Base-by-base conservation (phyloP, 495 filamentous ascomycete genomes). In the Aspergillus egyptiacus region DNA sequence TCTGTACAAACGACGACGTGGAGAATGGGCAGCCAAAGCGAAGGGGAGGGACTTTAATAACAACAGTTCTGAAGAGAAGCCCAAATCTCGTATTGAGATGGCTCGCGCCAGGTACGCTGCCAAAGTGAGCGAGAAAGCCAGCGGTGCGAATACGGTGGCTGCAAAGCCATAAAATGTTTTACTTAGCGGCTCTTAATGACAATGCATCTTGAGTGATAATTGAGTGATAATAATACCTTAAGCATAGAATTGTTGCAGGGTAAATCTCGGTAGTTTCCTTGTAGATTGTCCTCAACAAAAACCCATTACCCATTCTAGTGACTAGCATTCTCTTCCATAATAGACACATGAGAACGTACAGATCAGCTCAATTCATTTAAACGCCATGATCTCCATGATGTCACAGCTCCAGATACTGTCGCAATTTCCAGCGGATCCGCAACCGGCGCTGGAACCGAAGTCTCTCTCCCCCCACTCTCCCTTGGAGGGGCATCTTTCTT, bases 21-120 rank as follows among this genome's bases (percentile, higher is more conserved):
- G 67, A 17, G 85, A 90, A 28, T 94, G 88, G 88, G 75, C 82
- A 22, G 65, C 69, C 17, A 81, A 80, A 65, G 83, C 81, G 13
- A 87, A 85, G 68, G 79, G 63, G 2, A 38, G 62, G 35, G 57
- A 62, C 31, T 43, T 35, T 15, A 48, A 23, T 14, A 50, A 27
- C 45, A 51, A 64, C 32, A 58, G 57, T 15, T 34, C 54, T 28
- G 62, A 54, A 25, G 57, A 61, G 41, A 60, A 62, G 22, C 66
- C 66, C 19, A 75, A 74, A 54, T 73, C 72, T 14, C 65, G 64
- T 38, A 60, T 79, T 36, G 71, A 76, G 39, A 58, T 76, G 52
- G 74, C 74, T 6, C 67, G 73, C 14, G 71, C 69, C 32, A 57
- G 72, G 10, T 76, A 62, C 45, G 71, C 69, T 1, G 62, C 66